Evolutionary conservation across 768 basidiomycete species (phyloP), one percentile per base, ranked within the genome.

Genomic region (Amanita thiersii): DNA sequence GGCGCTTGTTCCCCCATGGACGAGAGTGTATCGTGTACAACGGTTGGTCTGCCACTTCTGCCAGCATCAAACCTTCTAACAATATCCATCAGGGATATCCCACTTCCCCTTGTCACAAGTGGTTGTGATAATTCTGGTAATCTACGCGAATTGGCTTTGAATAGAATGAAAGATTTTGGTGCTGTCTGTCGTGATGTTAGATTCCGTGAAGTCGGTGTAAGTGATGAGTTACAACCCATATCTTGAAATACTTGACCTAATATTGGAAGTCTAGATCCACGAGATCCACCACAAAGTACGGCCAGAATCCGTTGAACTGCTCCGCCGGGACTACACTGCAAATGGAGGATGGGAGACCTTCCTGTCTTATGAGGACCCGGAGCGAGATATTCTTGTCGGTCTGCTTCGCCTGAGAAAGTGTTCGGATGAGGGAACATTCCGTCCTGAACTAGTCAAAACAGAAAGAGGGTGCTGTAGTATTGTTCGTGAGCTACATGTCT

Each of bases 341-440:
- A 99, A 98, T 56, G 94, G 93, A 4, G 93, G 96, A 34, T 99
- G 96, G 96, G 96, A 99, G 65, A 98, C 96, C 1, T 99, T 99
- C 75, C 66, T 99, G 4, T 94, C 93, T 20, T 99, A 98, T 57
- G 96, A 99, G 64, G 96, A 99, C 59, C 94, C 96, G 4, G 91
- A 92, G 61, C 79, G 78, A 40, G 96, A 99, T 54, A 98, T 99
- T 59, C 79, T 99, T 33, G 80, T 99, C 46, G 96, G 96, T 15
- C 65, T 99, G 20, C 70, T 99, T 28, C 78, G 96, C 23, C 65
- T 99, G 52, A 72, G 96, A 37, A 97, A 93, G 58, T 97, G 96
- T 56, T 94, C 91, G 1, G 89, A 93, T 43, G 94, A 98, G 48
- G 93, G 93, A 2, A 98, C 94, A 2, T 99, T 93, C 69, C 73